Evolutionary conservation across 2,329 filamentous ascomycete genomes (phyloP), one percentile per base, ranked within the genome.

Genomic region (Aspergillus oerlinghausenensis): DNA sequence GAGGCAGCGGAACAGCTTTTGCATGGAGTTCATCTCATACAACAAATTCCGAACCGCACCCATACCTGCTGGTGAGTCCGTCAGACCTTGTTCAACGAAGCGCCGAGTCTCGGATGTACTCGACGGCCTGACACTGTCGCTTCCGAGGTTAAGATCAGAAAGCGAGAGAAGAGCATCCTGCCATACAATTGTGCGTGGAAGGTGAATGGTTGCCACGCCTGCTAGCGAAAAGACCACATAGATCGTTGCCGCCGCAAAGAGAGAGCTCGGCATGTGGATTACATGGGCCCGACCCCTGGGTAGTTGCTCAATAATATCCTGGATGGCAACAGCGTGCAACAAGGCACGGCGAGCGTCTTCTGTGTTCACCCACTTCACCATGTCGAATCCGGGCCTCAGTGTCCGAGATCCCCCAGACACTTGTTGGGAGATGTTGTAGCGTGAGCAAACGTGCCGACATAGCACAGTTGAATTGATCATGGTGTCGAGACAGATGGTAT

Each of bases 21-120:
- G 76, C 67, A 79, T 75, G 19, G 75, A 76, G 58, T 78, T 78
- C 59, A 79, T 63, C 57, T 79, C 77, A 59, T 79, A 79, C n/a
- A 77, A 60, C 42, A 79, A 60, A 65, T 78, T 78, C 47, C 74
- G 70, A 11, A 67, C 67, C 4, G 65, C 64, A 1, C 62, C 68
- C 38, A 58, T 58, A 8, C 63, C 65, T 1, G 63, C 60, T 2
- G 63, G 58, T 9, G 60, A 60, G 3, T 65, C 58, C 1, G 65
- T 60, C 9, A 59, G 56, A 1, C 68, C 70, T 21, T 69, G 69
- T 40, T 71, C 65, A 4, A 77, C 67, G 52, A 76, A 78, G 2
- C 69, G 61, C 25, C 66, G 65, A 9, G 75, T 78, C 51, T 77
- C 75, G 1, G 73, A 74, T 1, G 66, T 65, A 25, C 61, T 59